Evolutionary conservation across 2,329 filamentous ascomycete species (phyloP), one percentile per base, ranked within the genome.

Genomic region (Scleromitrula shiraiana): DNA sequence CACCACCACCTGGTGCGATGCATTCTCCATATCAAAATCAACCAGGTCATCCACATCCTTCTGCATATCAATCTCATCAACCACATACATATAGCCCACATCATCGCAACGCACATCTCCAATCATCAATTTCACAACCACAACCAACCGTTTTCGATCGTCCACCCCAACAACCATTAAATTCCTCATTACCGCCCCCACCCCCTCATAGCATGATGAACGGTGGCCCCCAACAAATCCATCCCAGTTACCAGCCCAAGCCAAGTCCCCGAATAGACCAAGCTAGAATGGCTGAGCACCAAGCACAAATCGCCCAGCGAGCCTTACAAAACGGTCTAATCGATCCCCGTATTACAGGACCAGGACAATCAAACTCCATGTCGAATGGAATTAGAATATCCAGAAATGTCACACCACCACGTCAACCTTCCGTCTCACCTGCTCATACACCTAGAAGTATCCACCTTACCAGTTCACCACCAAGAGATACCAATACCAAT

Each of bases 211-310:
- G 15, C 10, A 50, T 30, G 41, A 52, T 44, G 45, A 50, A 49
- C 52, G 51, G 36, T 51, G 46, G 36, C 50, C n/a, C 44, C 23
- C 52, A 53, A 36, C 46, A 41, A 37, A 36, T 29, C 7, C 47
- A 40, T 10, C 58, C 60, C 32, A 37, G 41, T 27, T 64, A 65
- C 53, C 59, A 62, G 49, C 60, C 62, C 29, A 65, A 65, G 24
- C 64, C 64, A 12, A 66, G 67, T 40, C 62, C 66, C 23, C 64
- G 65, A 36, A 59, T 65, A 12, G 61, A 66, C n/a, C 71, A 72
- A 20, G 63, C 65, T 10, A 59, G 66, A 23, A 56, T 59, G 23
- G 59, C 58, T 20, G 57, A 63, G 65, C 49, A 64, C 65, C 55
- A 66, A 57, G 55, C 58, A 41, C 54, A 59, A 37, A 53, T 60